These are phyloP conservation scores for Dactylellina drechsleri DNA, from an alignment of 2,329 filamentous ascomycete species.

Conservation along the genomic window DNA sequence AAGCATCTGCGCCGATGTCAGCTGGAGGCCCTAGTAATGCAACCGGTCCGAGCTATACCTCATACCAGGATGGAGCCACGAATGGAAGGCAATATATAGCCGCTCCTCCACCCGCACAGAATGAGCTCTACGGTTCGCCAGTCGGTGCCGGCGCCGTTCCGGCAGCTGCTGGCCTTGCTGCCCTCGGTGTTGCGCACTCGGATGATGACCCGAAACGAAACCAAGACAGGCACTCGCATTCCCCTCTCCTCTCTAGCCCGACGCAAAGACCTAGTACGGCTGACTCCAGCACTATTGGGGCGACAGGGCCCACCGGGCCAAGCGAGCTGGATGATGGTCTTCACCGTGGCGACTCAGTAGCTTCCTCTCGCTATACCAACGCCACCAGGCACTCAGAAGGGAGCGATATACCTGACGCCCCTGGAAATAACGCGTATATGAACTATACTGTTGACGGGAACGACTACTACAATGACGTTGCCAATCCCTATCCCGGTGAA, in stretches of 20 bases:
- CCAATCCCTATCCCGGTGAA: constrained; percentile 67
- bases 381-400: constrained; percentile 76
- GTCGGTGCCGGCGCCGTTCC: constrained; percentile 6
- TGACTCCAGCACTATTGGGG: constrained; percentile 85
- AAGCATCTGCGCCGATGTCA: constrained; percentile 79
- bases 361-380: constrained; percentile 92
- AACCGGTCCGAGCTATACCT: constrained; percentile 22
- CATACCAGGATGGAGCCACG: constrained; percentile 12
- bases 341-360: constrained; percentile 89
- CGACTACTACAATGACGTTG: constrained; percentile 69
- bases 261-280: constrained; percentile 68
- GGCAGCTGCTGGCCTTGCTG: constrained; percentile 11
- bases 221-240: constrained; percentile 76
- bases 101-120: constrained; percentile 21
- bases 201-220: constrained; percentile 60
- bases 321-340: constrained; percentile 76
- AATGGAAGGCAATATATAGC: constrained; percentile 16
- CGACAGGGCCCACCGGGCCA: constrained; percentile 77
- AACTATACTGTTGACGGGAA: constrained; percentile 65
- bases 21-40: constrained; percentile 67
- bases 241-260: constrained; percentile 69
- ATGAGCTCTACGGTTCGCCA: constrained; percentile 48
- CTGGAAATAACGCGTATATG: constrained; percentile 62
- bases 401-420: constrained; percentile 62
- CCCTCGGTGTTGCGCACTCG: constrained; percentile 19